These are phyloP conservation scores for Xylaria sp. DNA, from an alignment of 2,329 filamentous ascomycete genomes.

Conservation along the genomic window DNA sequence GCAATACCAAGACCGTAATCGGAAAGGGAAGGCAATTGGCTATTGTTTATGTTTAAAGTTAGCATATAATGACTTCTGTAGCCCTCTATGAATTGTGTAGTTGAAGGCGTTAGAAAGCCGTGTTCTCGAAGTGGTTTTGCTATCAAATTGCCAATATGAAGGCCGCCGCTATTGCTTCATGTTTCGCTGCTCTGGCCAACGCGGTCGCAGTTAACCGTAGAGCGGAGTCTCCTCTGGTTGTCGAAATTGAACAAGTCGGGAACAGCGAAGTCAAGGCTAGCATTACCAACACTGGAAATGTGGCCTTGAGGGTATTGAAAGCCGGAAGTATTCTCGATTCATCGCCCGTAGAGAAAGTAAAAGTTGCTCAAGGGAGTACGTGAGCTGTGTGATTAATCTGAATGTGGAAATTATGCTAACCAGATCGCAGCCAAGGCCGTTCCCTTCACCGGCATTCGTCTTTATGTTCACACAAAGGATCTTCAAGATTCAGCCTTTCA, in stretches of 20 bases:
- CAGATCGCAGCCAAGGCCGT: conserved; percentile 1
- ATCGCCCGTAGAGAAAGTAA: conserved; percentile 61
- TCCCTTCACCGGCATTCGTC: conserved; percentile 20
- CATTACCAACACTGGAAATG: conserved; percentile 62
- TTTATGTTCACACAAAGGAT: conserved; percentile 21
- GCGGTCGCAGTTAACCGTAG: conserved; percentile 17
- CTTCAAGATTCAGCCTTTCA: conserved; percentile 24
- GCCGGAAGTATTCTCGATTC: conserved; percentile 63
- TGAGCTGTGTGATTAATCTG: conserved; percentile 7
- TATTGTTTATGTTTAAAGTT: neutral
- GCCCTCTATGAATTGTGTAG: neutral
- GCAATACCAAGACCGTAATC: conserved; percentile 1
- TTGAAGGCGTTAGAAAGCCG: neutral
- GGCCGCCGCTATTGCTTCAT: conserved; percentile 15
- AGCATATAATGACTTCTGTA: neutral
- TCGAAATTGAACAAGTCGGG: conserved; percentile 58
- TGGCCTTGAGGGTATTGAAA: conserved; percentile 60
- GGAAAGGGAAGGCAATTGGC: conserved; percentile 14
- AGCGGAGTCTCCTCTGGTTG: conserved; percentile 49
- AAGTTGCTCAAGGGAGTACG: conserved; percentile 58
- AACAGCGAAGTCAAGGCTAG: conserved; percentile 63
- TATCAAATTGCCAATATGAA: conserved; percentile 20
- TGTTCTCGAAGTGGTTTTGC: neutral
- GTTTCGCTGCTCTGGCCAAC: conserved; percentile 12
- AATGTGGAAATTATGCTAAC: neutral